Evolutionary conservation across 352 stramenopile species (phyloP), one percentile per base, ranked within the genome.

Genomic region (Plasmopara viticola): DNA sequence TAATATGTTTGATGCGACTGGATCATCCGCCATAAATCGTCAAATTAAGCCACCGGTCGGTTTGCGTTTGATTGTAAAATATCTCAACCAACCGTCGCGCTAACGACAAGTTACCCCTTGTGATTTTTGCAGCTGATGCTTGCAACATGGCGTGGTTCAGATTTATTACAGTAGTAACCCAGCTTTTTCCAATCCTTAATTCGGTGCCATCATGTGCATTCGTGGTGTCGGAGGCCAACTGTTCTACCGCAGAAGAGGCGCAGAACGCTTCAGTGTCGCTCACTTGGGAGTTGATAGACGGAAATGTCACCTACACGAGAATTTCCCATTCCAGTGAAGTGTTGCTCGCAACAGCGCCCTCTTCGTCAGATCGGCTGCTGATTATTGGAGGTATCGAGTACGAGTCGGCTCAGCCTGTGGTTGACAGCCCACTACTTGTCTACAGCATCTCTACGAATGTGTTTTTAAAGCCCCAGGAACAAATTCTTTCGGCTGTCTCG

Each of bases 341-440:
- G 10, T 49, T 84, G 1, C 9, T 49, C 1, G 42, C 50, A 5
- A 34, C 46, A 7, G 38, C 15, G 17, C 47, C 56, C 0, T 44
- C 55, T 2, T 29, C 56, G 3, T 51, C 66, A 0, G 54, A 59
- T 18, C 68, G 71, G 0, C 34, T 88, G 31, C 39, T 84, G 28
- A 62, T 84, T n/a, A 64, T 87, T 25, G 78, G 78, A 7, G 78
- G 75, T 31, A 84, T 87, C 39, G 75, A 73, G 51, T 87, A 82
- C 62, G 78, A 87, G 53, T 86, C 75, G 0, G 70, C 75, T 18
- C 78, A 88, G 58, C 78, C 78, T 5, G 70, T 81, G 2, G 74
- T 86, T 9, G 52, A 60, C 47, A 78, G 62, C 34, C 71, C 75
- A 33, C 67, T 79, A 20, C 57, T 86, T n/a, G 69, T 86, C 25